Percentiles rank a stretch among this genome's conserved stretches.
These are phyloP conservation scores for Gelatoporia subvermispora DNA, from an alignment of 768 basidiomycete species.

Conservation along the genomic window DNA sequence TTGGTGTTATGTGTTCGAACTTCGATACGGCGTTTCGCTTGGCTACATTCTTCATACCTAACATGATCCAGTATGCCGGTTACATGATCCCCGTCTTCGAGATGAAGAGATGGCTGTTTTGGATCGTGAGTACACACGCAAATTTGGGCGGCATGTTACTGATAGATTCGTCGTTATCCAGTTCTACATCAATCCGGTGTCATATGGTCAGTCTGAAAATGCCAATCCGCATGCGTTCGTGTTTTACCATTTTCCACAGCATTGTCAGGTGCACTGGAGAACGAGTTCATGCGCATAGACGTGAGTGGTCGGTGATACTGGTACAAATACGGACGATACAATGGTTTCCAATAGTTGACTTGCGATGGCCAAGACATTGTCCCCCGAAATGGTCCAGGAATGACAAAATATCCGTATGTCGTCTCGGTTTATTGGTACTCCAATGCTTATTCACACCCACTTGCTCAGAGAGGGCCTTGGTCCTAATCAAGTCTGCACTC, in stretches of 20 bases:
- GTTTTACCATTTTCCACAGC: slow-evolving; percentile 38
- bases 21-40: slow-evolving; percentile 52
- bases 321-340: no score
- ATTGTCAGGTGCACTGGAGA: slow-evolving; percentile 77
- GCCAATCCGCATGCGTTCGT: not conserved
- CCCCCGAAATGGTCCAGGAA: slow-evolving; percentile 55
- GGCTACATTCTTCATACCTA: slow-evolving; percentile 68
- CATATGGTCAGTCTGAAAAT: slow-evolving; percentile 45
- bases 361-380: slow-evolving; percentile 65
- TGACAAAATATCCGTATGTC: slow-evolving; percentile 61
- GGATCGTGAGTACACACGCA: slow-evolving; percentile 54
- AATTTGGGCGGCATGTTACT: not conserved
- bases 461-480: slow-evolving; percentile 42
- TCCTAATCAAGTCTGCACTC: slow-evolving; percentile 73
- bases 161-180: slow-evolving; percentile 20
- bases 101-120: slow-evolving; percentile 83
- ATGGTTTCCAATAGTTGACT: slow-evolving; percentile 38
- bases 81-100: slow-evolving; percentile 61
- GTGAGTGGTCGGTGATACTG: no score
- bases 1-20: slow-evolving; percentile 52
- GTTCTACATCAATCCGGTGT: slow-evolving; percentile 78
- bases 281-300: slow-evolving; percentile 72
- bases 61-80: slow-evolving; percentile 68
- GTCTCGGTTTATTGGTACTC: slow-evolving; percentile 7
- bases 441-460: not conserved